Evolutionary conservation across 768 basidiomycete species (phyloP).

Genomic region (Guyanaporus albipodus): DNA sequence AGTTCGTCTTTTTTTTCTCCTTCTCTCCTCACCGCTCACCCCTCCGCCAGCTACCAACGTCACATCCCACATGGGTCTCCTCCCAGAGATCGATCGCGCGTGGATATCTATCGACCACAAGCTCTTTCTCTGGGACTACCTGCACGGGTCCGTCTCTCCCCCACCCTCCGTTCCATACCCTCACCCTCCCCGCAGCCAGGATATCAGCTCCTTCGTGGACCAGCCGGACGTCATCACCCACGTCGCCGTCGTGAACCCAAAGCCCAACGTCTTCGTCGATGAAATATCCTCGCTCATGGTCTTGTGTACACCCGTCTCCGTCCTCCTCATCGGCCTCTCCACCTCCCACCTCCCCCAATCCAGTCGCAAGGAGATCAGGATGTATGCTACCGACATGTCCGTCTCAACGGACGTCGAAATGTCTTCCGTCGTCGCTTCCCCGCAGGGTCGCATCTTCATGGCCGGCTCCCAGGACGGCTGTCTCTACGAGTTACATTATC

Average conservation of each 20-base stretch:
- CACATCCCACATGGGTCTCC: conserved; percentile 82
- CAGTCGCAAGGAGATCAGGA: conserved; percentile 68
- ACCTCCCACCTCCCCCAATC: conserved; percentile 39
- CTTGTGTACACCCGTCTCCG: conserved; percentile 80
- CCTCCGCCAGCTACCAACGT: conserved; percentile 53
- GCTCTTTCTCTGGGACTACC: conserved; percentile 94
- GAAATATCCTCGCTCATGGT: conserved; percentile 87
- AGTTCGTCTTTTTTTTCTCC: conserved; percentile 41
- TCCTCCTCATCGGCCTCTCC: conserved; percentile 83
- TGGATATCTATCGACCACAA: conserved; percentile 96
- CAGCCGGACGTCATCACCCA: conserved; percentile 86
- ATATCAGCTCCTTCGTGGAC: conserved; percentile 88
- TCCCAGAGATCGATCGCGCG: conserved; percentile 89
- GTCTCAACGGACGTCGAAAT: conserved; percentile 80
- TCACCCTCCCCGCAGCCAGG: conserved; percentile 51
- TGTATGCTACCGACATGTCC: conserved; percentile 87
- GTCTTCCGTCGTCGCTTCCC: conserved; percentile 75
- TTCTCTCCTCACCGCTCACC: conserved; percentile 8
- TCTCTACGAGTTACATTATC: conserved; percentile 90
- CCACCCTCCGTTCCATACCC: not conserved
- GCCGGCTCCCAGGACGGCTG: conserved; percentile 79
- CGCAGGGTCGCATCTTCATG: conserved; percentile 89
- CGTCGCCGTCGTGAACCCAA: conserved; percentile 86
- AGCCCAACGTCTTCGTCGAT: conserved; percentile 84
- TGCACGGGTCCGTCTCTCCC: conserved; percentile 67